Evolutionary conservation across 441 rosid genomes (phyloP), one percentile per base, ranked within the genome.

Genomic region (Corymbia calophylla): DNA sequence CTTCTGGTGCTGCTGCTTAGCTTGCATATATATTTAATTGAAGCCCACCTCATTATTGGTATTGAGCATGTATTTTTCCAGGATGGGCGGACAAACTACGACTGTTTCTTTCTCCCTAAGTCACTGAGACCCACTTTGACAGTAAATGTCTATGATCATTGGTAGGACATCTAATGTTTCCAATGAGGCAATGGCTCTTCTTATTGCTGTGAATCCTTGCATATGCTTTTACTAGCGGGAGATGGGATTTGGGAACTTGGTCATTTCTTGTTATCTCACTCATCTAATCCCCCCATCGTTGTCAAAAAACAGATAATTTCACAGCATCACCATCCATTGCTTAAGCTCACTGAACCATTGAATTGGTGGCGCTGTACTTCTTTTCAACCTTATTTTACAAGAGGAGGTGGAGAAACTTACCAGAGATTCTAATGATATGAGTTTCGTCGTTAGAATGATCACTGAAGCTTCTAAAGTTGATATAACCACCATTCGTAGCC

Each of bases 11-110:
- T 56, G 1, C 62, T 56, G 13, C 62, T 56, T 6, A 0, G 1
- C 25, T 29, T 27, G 3, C 62, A 29, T 9, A 56, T 23, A 56
- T 23, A 56, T 56, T 56, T 0, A 0, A 23, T 56, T 9, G 62
- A 56, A 56, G 62, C 62, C 62, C 0, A 0, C 62, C 62, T 56
- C 62, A 56, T 56, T 23, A 56, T 56, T 56, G 62, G 62, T 56
- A 56, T 9, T 56, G 62, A 56, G 62, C 62, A 56, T 23, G 0
- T 39, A 5, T 56, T 56, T 56, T 56, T 23, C 13, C 0, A 23
- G 29, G 62, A 56, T 4, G 9, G 62, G 62, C 23, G 29, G 10
- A 6, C 62, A 23, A 56, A 23, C 0, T 9, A 56, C 23, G 62
- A 56, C 62, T 56, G 62, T 56, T 0, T 0, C 62, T 56, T 56